These are phyloP conservation scores for Dactylellina drechsleri DNA, from an alignment of 2,329 filamentous ascomycete genomes.

Conservation along the genomic window DNA sequence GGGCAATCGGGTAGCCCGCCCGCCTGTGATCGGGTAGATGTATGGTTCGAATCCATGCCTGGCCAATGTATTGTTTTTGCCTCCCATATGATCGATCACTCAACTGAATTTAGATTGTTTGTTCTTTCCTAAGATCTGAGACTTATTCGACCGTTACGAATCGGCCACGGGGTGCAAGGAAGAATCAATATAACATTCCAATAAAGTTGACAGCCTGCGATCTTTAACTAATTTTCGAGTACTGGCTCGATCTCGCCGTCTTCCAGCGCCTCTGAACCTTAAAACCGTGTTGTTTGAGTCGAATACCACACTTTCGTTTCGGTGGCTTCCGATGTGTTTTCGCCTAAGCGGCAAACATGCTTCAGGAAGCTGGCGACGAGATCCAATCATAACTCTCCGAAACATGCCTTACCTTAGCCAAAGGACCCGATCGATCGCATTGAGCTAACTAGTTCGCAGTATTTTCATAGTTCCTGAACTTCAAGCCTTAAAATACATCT, in stretches of 20 bases:
- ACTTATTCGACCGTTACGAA: too few species aligned
- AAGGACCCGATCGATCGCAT: constrained; percentile 11
- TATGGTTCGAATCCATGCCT: constrained; percentile 12
- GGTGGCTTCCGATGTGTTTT: constrained; percentile 43
- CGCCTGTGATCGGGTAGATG: not conserved
- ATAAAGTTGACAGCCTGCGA: too few species aligned
- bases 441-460: constrained; percentile 14
- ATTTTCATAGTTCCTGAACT: constrained; percentile 23
- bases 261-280: not conserved
- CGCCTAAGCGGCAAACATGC: constrained; percentile 44
- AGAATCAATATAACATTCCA: too few species aligned
- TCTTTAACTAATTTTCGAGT: too few species aligned
- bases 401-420: constrained; percentile 17
- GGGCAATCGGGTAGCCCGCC: not conserved
- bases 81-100: not conserved
- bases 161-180: too few species aligned
- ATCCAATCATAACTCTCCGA: constrained; percentile 50
- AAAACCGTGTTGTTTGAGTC: not conserved
- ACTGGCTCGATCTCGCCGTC: too few species aligned
- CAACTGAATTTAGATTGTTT: too few species aligned
- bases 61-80: not conserved
- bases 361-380: constrained; percentile 43
- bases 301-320: constrained; percentile 24
- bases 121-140: too few species aligned
- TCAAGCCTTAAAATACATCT: not conserved